A percentile compares a stretch with the other conserved stretches of the same genome.
Evolutionary conservation across 768 basidiomycete species (phyloP).

Genomic region (Tylopilus subfusipes): DNA sequence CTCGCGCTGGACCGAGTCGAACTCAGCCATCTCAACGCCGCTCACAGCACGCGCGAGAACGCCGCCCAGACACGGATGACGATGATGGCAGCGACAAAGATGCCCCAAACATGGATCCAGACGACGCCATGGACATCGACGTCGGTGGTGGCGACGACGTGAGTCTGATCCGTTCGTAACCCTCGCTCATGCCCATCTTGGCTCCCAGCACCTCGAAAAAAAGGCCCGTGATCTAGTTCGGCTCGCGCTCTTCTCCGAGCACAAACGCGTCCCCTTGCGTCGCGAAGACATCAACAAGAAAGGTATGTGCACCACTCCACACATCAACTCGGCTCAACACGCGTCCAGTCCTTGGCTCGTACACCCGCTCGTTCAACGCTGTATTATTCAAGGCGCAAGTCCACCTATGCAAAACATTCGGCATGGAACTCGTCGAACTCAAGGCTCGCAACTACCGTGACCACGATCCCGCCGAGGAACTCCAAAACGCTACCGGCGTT

Average conservation of each 20-base stretch:
- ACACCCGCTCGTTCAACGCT: too few species aligned
- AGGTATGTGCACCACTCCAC: too few species aligned
- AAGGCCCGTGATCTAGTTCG: conserved; percentile 73
- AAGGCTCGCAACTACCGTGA: conserved; percentile 51
- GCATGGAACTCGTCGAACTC: conserved; percentile 83
- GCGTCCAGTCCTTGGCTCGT: too few species aligned
- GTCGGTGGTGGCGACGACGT: conserved; percentile 17
- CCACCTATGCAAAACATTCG: conserved; percentile 62
- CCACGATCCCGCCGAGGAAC: conserved; percentile 39
- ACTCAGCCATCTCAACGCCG: too few species aligned
- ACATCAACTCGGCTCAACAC: too few species aligned
- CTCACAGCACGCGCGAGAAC: conserved; percentile 33
- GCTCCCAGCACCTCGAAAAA: conserved; percentile 56
- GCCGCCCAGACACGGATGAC: conserved; percentile 27
- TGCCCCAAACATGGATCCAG: conserved; percentile 15
- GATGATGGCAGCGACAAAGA: conserved; percentile 37
- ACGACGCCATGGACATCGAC: conserved; percentile 32
- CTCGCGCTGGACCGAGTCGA: conserved; percentile 26
- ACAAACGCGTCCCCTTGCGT: conserved; percentile 60
- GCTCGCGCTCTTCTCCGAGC: conserved; percentile 80
- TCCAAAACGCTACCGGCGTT: too few species aligned
- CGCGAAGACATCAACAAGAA: too few species aligned
- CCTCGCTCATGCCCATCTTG: conserved; percentile 3
- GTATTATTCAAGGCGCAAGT: conserved; percentile 61
- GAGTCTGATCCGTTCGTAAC: too few species aligned